Conservation (phyloP, 768 basidiomycete genomes). For the Calvatia gigantea region DNA sequence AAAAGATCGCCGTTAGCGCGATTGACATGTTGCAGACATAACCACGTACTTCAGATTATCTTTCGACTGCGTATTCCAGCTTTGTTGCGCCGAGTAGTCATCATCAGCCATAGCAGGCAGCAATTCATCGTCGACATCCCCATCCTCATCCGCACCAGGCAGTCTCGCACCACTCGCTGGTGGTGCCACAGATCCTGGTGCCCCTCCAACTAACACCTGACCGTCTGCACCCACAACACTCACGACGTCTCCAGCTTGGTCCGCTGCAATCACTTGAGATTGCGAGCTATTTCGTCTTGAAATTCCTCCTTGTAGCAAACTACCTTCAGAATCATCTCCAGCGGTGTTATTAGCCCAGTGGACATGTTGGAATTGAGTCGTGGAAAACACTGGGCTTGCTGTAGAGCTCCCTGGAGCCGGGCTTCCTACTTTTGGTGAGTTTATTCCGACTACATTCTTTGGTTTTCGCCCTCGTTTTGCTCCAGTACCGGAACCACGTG, state of each 20-base stretch:
- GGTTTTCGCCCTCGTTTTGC: conserved; percentile 49
- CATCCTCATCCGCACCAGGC: conserved; percentile 44
- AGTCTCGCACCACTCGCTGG: conserved; percentile 16
- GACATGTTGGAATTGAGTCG: conserved; percentile 10
- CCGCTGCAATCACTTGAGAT: conserved; percentile 2
- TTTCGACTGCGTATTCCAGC: conserved; percentile 85
- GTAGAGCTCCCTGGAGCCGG: conserved; percentile 15
- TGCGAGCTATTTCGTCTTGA: conserved; percentile 8
- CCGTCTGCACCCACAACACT: not conserved
- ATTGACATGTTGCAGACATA: not conserved
- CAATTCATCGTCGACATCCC: conserved; percentile 74
- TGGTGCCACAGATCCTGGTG: conserved; percentile 12
- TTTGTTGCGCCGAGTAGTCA: conserved; percentile 79
- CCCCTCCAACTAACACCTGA: not conserved
- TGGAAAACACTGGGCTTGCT: conserved; percentile 11
- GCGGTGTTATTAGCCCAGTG: conserved; percentile 1
- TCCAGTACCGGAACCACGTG: conserved; percentile 29
- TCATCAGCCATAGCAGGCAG: conserved; percentile 87
- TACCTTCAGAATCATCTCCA: conserved; percentile 7
- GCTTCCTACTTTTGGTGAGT: conserved; percentile 26
- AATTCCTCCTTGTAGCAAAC: conserved; percentile 8
- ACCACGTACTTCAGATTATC: conserved; percentile 71
- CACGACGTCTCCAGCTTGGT: not conserved
- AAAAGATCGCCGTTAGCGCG: not conserved
- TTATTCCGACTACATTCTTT: conserved; percentile 30